Base-by-base conservation (phyloP, 768 basidiomycete genomes). In the Cyathus striatus region DNA sequence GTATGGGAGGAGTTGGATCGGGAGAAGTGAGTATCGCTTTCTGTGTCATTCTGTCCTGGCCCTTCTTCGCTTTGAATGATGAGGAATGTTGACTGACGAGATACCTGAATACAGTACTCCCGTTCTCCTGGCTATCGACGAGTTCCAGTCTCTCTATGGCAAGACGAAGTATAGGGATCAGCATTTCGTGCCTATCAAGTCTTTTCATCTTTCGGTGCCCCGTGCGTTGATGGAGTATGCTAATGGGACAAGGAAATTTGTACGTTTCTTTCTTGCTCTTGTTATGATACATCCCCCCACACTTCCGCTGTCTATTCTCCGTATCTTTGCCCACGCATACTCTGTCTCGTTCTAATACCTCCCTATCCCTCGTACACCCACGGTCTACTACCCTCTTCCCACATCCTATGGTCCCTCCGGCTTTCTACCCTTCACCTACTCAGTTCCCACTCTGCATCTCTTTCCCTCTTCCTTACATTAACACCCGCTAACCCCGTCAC, bases 41-140 rank as follows among this genome's bases (percentile, higher is more conserved):
- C 10, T 22, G 17, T 23, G 6, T 40, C 23, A 12, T 13, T 18
- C 10, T 21, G 25, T 40, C 6, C 12, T 30, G 25, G 7, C 25
- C 17, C 12, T 40, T 22, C 10, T 13, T 7, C 10, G 25, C 2
- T 40, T 7, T 45, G 92, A 90, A 34, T 67, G n/a, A n/a, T n/a
- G n/a, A n/a, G n/a, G n/a, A n/a, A n/a, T n/a, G n/a, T n/a, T n/a
- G n/a, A n/a, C n/a, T n/a, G n/a, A n/a, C n/a, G n/a, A n/a, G n/a
- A n/a, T n/a, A n/a, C n/a, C n/a, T n/a, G n/a, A n/a, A n/a, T n/a
- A n/a, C n/a, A n/a, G n/a, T n/a, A n/a, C 72, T 53, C 90, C 90
- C 0, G 85, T 95, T 2, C 58, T 96, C 5, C 65, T 94, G 23
- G 92, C 91, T 0, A 69, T 94, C 1, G 93, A 96, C 50, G 92